Evolutionary conservation across 176 grass and related monocot species (phyloP).

Genomic region (Tillandsia leiboldiana): DNA sequence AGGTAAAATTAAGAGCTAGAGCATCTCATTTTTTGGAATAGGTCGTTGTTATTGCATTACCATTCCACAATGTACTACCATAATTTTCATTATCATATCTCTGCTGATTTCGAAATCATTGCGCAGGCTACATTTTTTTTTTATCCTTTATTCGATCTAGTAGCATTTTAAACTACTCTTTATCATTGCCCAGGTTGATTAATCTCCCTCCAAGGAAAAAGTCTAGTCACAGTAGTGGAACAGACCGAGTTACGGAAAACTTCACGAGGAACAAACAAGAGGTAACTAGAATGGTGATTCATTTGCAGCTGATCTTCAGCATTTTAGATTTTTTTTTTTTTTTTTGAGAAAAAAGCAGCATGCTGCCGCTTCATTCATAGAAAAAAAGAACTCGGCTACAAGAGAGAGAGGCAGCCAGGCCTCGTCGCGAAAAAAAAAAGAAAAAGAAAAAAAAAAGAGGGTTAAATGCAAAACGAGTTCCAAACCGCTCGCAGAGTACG

Average conservation of each 20-base stretch:
- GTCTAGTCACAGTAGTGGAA: slow-evolving; percentile 29
- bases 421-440: too few relatives aligned
- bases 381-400: too few relatives aligned
- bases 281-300: slow-evolving; percentile 20
- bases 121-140: background rate
- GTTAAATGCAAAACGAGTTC: too few relatives aligned
- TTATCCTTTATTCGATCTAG: slow-evolving; percentile 4
- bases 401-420: too few relatives aligned
- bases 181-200: slow-evolving; percentile 35
- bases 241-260: slow-evolving; percentile 25
- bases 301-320: background rate
- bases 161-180: slow-evolving; percentile 21
- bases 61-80: background rate
- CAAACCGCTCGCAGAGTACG: too few relatives aligned
- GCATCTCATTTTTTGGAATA: slow-evolving; percentile 21
- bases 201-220: slow-evolving; percentile 57
- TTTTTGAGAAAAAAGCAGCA: too few relatives aligned
- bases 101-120: background rate
- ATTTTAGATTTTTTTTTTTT: background rate
- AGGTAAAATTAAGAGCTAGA: slow-evolving; percentile 42
- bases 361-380: too few relatives aligned
- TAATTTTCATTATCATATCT: background rate
- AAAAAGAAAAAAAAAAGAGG: too few relatives aligned
- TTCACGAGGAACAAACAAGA: slow-evolving; percentile 37
- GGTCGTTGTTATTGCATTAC: background rate